Evolutionary conservation across 2,329 filamentous ascomycete species (phyloP), one percentile per base, ranked within the genome.

Genomic region (Trichoderma simmonsii): DNA sequence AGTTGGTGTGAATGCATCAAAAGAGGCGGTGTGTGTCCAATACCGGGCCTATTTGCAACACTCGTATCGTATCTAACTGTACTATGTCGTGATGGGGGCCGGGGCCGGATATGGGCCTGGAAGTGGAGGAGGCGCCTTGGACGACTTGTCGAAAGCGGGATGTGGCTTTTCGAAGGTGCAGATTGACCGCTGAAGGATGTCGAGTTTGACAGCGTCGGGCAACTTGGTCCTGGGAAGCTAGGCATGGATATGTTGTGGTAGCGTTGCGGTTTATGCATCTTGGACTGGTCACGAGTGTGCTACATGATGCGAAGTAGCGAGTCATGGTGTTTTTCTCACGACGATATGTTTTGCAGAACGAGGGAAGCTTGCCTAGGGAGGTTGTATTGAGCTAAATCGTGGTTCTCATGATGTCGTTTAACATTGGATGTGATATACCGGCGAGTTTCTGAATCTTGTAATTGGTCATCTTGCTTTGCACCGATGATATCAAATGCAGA

Each of bases 271-370:
- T 21, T 54, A 54, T 54, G 63, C 63, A 56, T 66, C n/a, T 34
- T 57, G 48, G 14, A 56, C 6, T 36, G 63, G 48, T 66, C 63
- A 66, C 63, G 63, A 66, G 63, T 54, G 18, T n/a, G 39, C 21
- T 65, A 54, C 62, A 54, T 48, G 62, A 65, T 65, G 62, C 34
- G 43, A 65, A 64, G 26, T 15, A 32, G 43, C 62, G 43, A 65
- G 62, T 48, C 61, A 48, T 64, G 36, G n/a, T 54, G 48, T 24
- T 21, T 54, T 54, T 12, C 2, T 12, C 2, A 54, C n/a, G 48
- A 24, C 48, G 21, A 54, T 3, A 6, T 54, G 48, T 6, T 24
- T 12, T 54, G 48, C n/a, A 54, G 48, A 21, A 6, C 8, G n/a
- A 12, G 21, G 11, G 48, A 54, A 12, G 11, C 21, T 24, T 14